Conservation (phyloP, 108 stramenopile species). For the Pseudonitzschia multiseries region DNA sequence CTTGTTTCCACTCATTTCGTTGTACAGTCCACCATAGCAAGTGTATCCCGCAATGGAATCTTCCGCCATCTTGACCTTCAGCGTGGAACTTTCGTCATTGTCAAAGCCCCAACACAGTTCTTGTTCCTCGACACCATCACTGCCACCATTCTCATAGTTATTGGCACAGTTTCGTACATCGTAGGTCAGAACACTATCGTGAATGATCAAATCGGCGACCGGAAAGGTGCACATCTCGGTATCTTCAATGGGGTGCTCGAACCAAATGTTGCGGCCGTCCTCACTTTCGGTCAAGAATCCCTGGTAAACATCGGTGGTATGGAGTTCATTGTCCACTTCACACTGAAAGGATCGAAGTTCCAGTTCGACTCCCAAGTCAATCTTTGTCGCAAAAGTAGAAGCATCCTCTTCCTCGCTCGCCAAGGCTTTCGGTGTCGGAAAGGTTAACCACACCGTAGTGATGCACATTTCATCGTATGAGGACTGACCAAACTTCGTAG, state of each 20-base stretch:
- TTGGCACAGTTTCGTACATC: not conserved
- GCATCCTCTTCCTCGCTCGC: not conserved
- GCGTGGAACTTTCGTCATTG: not conserved
- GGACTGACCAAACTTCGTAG: not conserved
- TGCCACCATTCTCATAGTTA: not conserved
- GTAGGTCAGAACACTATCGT: not conserved
- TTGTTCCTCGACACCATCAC: not conserved
- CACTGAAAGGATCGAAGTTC: slow-evolving; percentile 2
- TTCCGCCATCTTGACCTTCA: not conserved
- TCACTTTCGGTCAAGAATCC: not conserved
- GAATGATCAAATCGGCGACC: not conserved
- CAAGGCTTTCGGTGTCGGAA: not conserved
- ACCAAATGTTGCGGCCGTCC: slow-evolving; percentile 9
- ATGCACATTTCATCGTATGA: slow-evolving; percentile 14
- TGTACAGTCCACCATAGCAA: not conserved
- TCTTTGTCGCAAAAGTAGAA: not conserved
- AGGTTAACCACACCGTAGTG: not conserved
- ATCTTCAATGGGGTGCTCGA: not conserved
- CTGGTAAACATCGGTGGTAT: not conserved
- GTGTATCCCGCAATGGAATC: slow-evolving; percentile 1
- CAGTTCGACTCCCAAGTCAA: not conserved
- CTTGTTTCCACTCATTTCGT: not conserved
- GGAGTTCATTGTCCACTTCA: not conserved
- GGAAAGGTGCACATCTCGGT: not conserved
- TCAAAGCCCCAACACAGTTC: not conserved